Base-by-base conservation (phyloP, 495 filamentous ascomycete genomes). In the Aspergillus leporis region DNA sequence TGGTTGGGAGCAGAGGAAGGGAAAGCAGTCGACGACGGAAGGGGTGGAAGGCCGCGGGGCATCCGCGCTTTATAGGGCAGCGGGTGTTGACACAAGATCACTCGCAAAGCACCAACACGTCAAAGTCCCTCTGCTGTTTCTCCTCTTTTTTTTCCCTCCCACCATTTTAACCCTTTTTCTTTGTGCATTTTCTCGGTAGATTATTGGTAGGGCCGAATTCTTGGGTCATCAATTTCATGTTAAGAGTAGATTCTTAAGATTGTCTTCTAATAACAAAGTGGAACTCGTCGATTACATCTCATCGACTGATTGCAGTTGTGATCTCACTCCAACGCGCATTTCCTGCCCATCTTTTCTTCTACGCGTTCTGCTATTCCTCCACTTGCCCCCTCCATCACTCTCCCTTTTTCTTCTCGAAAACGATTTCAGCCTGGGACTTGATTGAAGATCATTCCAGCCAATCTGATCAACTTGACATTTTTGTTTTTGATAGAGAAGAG, bases 41-140 rank as follows among this genome's bases (percentile, higher is more conserved):
- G 68, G 75, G 66, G 67, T 61, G 74, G 67, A 68, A 71, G 66
- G 69, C 67, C 67, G 78, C 77, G 77, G 77, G 78, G 78, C 76
- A 78, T 71, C 69, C 70, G 75, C 62, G 73, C 71, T 81, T 79
- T 80, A 80, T 80, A 80, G 75, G 70, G 74, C 69, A 64, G 68
- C 74, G 62, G 69, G 67, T 73, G 72, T 74, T 75, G 76, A 74
- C 70, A 68, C 70, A 71, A 69, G 74, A 76, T 78, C 73, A 79
- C 67, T 68, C 66, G 53, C 62, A 60, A 62, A 50, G 55, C 60
- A 54, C 66, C 55, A 60, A 65, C 66, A 60, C 63, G 63, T 61
- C 61, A 65, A 64, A 59, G 56, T 48, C 23, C 55, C 38, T 47
- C 66, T 51, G 18, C 43, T 47, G 43, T 19, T 43, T 49, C 14